Conservation (phyloP, 1,284 basidiomycete genomes). For the Blastosporella zonata region DNA sequence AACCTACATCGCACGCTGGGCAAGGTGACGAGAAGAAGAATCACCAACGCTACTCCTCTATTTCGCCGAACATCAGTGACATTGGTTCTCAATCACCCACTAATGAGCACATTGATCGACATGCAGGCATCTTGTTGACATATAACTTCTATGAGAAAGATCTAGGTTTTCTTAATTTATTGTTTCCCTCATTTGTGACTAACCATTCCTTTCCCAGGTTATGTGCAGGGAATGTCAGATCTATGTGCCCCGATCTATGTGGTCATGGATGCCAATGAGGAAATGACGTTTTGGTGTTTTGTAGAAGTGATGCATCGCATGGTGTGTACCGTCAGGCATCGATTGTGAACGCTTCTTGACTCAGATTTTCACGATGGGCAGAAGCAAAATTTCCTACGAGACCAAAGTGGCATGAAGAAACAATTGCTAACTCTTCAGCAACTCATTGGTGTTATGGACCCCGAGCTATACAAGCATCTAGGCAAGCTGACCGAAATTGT, state of each 20-base stretch:
- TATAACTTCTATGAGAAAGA: constrained; percentile 92
- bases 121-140: constrained; percentile 83
- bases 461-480: constrained; percentile 85
- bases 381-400: constrained; percentile 94
- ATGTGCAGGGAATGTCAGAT: constrained; percentile 98
- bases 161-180: constrained; percentile 56
- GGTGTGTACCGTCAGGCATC: constrained; percentile 46
- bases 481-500: constrained; percentile 40
- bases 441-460: constrained; percentile 91
- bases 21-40: constrained; percentile 53
- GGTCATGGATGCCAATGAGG: constrained; percentile 86
- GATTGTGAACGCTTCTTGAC: background rate
- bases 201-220: constrained; percentile 45
- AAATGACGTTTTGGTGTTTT: constrained; percentile 94
- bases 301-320: constrained; percentile 93
- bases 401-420: constrained; percentile 97
- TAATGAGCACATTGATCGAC: constrained; percentile 82
- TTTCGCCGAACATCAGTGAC: constrained; percentile 67
- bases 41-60: constrained; percentile 55
- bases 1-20: constrained; percentile 26
- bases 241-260: constrained; percentile 93
- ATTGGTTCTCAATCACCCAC: constrained; percentile 81
- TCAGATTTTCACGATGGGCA: constrained; percentile 28
- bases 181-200: background rate
- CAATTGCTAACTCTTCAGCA: constrained; percentile 89